Evolutionary conservation across 768 basidiomycete genomes (phyloP), one percentile per base, ranked within the genome.

Genomic region (Phaffia australis): DNA sequence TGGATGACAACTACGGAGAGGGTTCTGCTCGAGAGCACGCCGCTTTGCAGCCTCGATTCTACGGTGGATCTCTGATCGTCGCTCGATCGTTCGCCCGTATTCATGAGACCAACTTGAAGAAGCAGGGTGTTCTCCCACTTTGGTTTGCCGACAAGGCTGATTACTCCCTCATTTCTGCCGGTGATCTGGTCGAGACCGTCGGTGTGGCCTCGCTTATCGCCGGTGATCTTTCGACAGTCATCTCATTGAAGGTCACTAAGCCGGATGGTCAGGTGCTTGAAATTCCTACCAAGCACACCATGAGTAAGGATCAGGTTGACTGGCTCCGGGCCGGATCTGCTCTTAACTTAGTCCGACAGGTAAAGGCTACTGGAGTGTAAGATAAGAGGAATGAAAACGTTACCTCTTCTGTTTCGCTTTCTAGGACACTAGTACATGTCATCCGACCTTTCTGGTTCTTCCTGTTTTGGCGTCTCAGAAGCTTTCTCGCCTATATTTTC

Each of bases 21-120:
- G 95, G 95, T 32, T 93, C 89, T 72, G 95, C 95, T 9, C 84
- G 95, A 64, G 95, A 99, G 77, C 95, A 99, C 76, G 95, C 95
- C 47, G 92, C 95, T 25, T 80, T 99, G 46, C 94, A 98, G 74
- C 95, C 95, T 29, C 83, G 95, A 23, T 95, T 92, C 79, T 92
- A 89, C 71, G 89, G 88, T 85, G 72, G 54, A 77, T 71, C 15
- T 47, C 18, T 91, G 80, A 92, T 97, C 71, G 75, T 95, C 65
- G 91, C 91, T 0, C 81, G 91, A 25, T 97, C 92, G 1, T 97
- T 99, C 73, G 95, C 95, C 70, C 87, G 95, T 60, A 99, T 99
- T 60, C 95, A 99, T 75, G 95, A 98, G 79, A 94, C 93, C 7
- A 97, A 97, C 76, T 78, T 97, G 66, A 95, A 95, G 89, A 99